Conservation (phyloP, 805 yeast species). For the Barnettozyma sucrosica region DNA sequence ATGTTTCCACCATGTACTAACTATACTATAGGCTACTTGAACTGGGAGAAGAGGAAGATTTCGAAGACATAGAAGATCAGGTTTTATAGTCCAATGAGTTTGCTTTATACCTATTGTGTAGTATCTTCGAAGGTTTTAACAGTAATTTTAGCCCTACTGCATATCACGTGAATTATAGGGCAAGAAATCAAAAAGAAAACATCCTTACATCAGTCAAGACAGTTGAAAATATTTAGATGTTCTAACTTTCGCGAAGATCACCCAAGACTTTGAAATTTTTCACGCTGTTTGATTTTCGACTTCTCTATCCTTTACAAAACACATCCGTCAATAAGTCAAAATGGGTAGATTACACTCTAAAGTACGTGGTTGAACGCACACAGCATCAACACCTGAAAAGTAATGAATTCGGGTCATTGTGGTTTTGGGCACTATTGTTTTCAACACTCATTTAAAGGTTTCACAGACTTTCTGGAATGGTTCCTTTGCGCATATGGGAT, state of each 20-base stretch:
- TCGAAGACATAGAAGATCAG: constrained; percentile 47
- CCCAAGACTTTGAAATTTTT: not conserved
- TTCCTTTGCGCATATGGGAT: not conserved
- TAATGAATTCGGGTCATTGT: constrained; percentile 25
- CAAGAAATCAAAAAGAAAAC: not conserved
- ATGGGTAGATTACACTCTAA: constrained; percentile 99
- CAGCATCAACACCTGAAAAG: constrained; percentile 14
- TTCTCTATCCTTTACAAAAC: not conserved
- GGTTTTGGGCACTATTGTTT: constrained; percentile 14
- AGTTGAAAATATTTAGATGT: no score
- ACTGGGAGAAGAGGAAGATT: constrained; percentile 63
- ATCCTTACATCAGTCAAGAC: not conserved
- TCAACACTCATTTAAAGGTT: not conserved
- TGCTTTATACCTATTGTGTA: no score
- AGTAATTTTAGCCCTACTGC: not conserved
- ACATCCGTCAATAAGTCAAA: constrained; percentile 44
- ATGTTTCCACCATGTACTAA: constrained; percentile 13
- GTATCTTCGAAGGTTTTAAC: no score
- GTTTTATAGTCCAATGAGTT: constrained; percentile 6
- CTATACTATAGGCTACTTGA: constrained; percentile 44
- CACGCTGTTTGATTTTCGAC: constrained; percentile 2
- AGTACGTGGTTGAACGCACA: constrained; percentile 50
- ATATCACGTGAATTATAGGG: not conserved
- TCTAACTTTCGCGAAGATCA: not conserved
- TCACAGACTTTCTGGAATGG: not conserved